Evolutionary conservation across 2,329 filamentous ascomycete species (phyloP), one percentile per base, ranked within the genome.

Genomic region (Pseudocercospora vitis): DNA sequence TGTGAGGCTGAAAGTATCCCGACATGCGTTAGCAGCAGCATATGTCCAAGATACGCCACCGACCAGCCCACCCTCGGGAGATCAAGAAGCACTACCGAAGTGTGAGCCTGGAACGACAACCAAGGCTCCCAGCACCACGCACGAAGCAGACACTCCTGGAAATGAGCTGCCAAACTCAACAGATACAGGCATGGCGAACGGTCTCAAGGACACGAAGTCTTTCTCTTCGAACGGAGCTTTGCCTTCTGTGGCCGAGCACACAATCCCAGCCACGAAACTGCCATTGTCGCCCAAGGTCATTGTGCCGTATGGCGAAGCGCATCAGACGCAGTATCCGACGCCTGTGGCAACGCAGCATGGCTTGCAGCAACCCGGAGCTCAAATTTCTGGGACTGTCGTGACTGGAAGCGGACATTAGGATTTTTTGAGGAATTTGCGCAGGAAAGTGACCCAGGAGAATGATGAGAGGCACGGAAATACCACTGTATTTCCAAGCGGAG

Each of bases 1-100:
- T 47, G 86, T 96, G 52, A 91, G 88, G 68, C 77, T 96, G 45
- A 69, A 66, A 42, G 51, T 70, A 4, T 56, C 62, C 12, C 35
- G 52, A 14, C 39, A 29, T n/a, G 33, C 39, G 12, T 18, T 48
- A 12, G 26, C 42, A 45, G 24, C 23, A 14, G 24, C 37, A 8
- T 14, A 32, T 14, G 48, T 31, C 4, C 40, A 55, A 4, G 53
- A 60, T 24, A 62, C 60, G 18, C 60, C 60, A 24, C 60, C 60
- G 4, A 58, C 60, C 2, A 62, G 60, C 46, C 60, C 60, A 24
- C 55, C 55, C 1, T 32, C 35, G 2, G 49, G 48, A n/a, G 49
- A 35, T 26, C 49, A 59, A 16, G 29, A 28, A 19, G 23, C 29
- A 3, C 48, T 39, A 14, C 44, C 18, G 29, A 48, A 40, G 11